Conservation (phyloP, 2,329 filamentous ascomycete species). For the Venturia carpophila region DNA sequence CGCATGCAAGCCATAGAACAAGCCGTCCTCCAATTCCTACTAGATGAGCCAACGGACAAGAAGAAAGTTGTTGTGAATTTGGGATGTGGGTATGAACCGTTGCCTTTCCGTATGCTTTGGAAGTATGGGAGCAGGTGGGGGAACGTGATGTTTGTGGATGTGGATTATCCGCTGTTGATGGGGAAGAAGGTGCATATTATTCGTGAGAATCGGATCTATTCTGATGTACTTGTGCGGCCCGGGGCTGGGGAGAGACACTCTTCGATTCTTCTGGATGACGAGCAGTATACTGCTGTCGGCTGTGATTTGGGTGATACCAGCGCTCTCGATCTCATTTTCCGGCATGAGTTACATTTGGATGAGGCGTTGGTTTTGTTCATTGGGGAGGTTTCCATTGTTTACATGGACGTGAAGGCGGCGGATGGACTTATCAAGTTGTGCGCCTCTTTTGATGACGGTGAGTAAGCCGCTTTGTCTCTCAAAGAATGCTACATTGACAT, state of each 20-base stretch:
- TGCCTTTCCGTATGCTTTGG: slow-evolving; percentile 71
- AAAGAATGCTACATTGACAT: slow-evolving; percentile 17
- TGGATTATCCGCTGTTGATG: slow-evolving; percentile 79
- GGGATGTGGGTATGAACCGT: slow-evolving; percentile 82
- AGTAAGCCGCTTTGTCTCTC: slow-evolving; percentile 22
- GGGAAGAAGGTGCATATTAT: slow-evolving; percentile 64
- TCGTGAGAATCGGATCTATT: slow-evolving; percentile 52
- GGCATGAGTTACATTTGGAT: slow-evolving; percentile 48
- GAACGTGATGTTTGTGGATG: slow-evolving; percentile 65
- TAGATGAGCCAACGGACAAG: slow-evolving; percentile 38
- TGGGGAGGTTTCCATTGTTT: slow-evolving; percentile 85
- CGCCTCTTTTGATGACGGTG: slow-evolving; percentile 55
- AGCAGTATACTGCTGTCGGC: slow-evolving; percentile 68
- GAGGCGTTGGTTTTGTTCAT: slow-evolving; percentile 65
- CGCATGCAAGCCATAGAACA: slow-evolving; percentile 64
- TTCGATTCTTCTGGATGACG: slow-evolving; percentile 40
- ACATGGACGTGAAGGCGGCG: slow-evolving; percentile 69
- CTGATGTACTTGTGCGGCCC: slow-evolving; percentile 17
- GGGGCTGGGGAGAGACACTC: not conserved
- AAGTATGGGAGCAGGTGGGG: slow-evolving; percentile 53
- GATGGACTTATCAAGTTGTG: slow-evolving; percentile 56
- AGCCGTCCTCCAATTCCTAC: slow-evolving; percentile 13
- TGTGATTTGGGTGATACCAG: slow-evolving; percentile 68
- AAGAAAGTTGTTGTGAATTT: slow-evolving; percentile 72
- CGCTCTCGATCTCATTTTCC: slow-evolving; percentile 49